Base-by-base conservation (phyloP, 352 stramenopile species). In the Globisporangium recalcitrans region DNA sequence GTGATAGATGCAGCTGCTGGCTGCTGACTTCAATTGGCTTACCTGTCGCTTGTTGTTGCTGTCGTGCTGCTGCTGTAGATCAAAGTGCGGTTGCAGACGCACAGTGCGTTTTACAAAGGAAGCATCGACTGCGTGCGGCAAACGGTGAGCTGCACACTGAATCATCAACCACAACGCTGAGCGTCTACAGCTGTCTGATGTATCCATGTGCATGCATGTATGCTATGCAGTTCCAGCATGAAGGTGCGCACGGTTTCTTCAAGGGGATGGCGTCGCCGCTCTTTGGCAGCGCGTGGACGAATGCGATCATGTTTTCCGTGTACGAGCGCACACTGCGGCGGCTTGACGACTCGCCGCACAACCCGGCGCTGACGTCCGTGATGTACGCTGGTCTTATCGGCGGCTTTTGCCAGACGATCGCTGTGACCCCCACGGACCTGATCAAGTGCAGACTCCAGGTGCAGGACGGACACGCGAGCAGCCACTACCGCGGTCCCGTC, bases 371-470 rank as follows among this genome's bases (percentile, higher is more conserved):
- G 4, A 67, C 71, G 59, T 91, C 86, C 4, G 81, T 95, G 24
- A 84, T 90, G 34, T 75, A 72, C 46, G 85, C 85, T 24, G 85
- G 86, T 32, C 68, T 78, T 13, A 65, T 91, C 32, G 81, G 82
- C 51, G 86, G 86, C 4, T 91, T 93, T 55, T 89, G 75, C 64
- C 86, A 93, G 66, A 91, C 82, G 0, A 70, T 87, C 38, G 79
- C 82, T 11, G 70, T 93, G 21, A 83, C 80, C 8, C 86, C 86
- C 31, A 87, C 84, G 21, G 86, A 95, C 56, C 67, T 93, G 47
- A 87, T 95, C 69, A 95, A 95, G 65, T 93, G 82, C 68, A 67
- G 82, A 49, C 61, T 95, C 57, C 86, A 95, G 69, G 85, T 91
- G 14, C 82, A 91, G 53, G 75, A 93, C 54, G 80, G 80, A 31